Evolutionary conservation across 1,284 basidiomycete genomes (phyloP).

Genomic region (Neolentinus lepideus): DNA sequence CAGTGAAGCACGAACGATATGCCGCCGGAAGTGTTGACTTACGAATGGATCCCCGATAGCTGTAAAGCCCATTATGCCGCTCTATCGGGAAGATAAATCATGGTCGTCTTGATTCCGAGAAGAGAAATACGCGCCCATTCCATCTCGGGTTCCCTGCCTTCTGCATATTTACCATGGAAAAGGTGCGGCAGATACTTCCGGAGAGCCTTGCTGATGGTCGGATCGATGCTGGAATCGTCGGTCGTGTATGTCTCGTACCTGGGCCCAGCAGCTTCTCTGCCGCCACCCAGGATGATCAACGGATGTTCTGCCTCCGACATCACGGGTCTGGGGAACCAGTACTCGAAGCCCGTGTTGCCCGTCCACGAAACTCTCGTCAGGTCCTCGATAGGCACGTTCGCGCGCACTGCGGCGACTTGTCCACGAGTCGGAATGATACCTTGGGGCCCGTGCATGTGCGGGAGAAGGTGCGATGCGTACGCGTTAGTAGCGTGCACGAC

Average conservation of each 20-base stretch:
- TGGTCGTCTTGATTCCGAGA: neutral
- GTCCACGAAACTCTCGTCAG: constrained; percentile 23
- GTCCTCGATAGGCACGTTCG: constrained; percentile 26
- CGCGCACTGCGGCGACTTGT: constrained; percentile 61
- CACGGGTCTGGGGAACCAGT: constrained; percentile 75
- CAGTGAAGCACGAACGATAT: neutral
- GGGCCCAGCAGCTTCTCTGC: constrained; percentile 33
- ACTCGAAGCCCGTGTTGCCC: constrained; percentile 42
- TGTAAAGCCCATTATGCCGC: constrained; percentile 81
- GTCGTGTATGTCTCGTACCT: constrained; percentile 45
- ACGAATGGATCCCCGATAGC: constrained; percentile 62
- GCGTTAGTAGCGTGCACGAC: constrained; percentile 80
- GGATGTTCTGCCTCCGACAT: constrained; percentile 3
- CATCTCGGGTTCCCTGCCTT: constrained; percentile 46
- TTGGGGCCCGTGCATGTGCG: constrained; percentile 24
- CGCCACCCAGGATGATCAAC: constrained; percentile 69
- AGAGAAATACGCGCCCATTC: constrained; percentile 55
- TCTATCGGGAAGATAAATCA: constrained; percentile 30
- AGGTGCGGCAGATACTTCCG: constrained; percentile 49
- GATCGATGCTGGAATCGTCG: constrained; percentile 55
- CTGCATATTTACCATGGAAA: constrained; percentile 48
- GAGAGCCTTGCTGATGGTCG: constrained; percentile 39
- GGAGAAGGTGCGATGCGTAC: constrained; percentile 34
- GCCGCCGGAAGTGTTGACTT: constrained; percentile 18
- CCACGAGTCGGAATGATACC: constrained; percentile 70